A percentile compares a stretch with the other conserved stretches of the same genome.
Evolutionary conservation across 345 rosid genomes (phyloP).

Genomic region (Eutrema heterophyllum): DNA sequence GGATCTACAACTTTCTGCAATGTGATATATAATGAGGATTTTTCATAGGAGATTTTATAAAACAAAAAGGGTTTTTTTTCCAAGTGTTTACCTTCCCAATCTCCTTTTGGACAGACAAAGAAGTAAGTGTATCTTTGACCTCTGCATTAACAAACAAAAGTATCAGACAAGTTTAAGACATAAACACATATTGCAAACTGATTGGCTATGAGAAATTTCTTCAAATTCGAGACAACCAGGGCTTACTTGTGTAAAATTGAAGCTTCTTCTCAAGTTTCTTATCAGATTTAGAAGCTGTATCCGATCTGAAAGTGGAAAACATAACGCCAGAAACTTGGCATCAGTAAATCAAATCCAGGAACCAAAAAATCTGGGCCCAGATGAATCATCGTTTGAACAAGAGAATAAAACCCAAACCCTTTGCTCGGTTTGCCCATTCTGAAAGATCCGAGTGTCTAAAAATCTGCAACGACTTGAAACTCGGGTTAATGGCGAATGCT

Average conservation of each 20-base stretch:
- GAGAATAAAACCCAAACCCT: slow-evolving; percentile 11
- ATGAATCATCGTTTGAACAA: neutral
- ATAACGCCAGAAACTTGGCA: neutral
- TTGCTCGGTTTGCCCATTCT: slow-evolving; percentile 34
- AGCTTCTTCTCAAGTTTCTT: slow-evolving; percentile 54
- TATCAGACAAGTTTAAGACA: neutral
- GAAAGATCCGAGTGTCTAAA: neutral
- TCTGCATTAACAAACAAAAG: slow-evolving; percentile 35
- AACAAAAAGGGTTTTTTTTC: neutral
- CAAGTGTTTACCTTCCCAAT: slow-evolving; percentile 45
- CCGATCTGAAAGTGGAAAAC: slow-evolving; percentile 15
- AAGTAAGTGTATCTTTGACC: slow-evolving; percentile 54
- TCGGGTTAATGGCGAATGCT: slow-evolving; percentile 5
- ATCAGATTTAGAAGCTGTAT: slow-evolving; percentile 39
- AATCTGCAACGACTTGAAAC: neutral
- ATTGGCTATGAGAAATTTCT: neutral
- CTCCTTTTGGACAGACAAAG: slow-evolving; percentile 50
- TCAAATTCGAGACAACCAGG: neutral
- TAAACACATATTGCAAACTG: neutral
- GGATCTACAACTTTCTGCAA: neutral
- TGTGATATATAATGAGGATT: neutral
- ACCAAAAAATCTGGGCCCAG: neutral
- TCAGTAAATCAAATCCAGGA: neutral
- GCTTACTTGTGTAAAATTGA: slow-evolving; percentile 54
- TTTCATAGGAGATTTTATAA: neutral